Conservation (phyloP, 2,329 filamentous ascomycete species). For the Diplodia seriata region DNA sequence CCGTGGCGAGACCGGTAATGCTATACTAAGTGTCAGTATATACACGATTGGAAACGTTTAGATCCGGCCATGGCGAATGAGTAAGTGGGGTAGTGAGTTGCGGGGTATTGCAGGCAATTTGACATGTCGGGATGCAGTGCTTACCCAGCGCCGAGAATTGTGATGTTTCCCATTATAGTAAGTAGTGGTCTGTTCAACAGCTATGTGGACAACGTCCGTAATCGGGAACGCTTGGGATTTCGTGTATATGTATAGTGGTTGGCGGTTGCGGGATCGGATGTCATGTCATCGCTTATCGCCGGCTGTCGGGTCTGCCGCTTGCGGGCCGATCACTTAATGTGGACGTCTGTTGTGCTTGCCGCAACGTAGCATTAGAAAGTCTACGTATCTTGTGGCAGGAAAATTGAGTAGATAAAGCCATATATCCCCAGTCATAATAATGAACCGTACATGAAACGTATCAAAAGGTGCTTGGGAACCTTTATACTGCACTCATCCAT, state of each 20-base stretch:
- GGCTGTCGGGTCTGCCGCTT: not conserved
- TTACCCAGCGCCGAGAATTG: conserved; percentile 34
- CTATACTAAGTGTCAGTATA: conserved; percentile 3
- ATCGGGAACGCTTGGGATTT: not conserved
- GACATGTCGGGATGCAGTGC: not conserved
- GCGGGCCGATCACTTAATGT: not conserved
- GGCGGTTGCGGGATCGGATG: conserved; percentile 8
- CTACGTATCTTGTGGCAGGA: too few relatives aligned
- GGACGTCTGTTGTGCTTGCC: too few relatives aligned
- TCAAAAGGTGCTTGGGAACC: too few relatives aligned
- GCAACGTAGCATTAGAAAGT: too few relatives aligned
- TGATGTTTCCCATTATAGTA: conserved; percentile 27
- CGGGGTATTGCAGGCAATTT: not conserved
- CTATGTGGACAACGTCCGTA: not conserved
- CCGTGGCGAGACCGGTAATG: conserved; percentile 41
- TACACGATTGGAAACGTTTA: too few relatives aligned
- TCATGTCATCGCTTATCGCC: conserved; percentile 16
- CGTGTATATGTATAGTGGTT: not conserved
- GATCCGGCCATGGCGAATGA: not conserved
- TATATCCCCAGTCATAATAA: too few relatives aligned
- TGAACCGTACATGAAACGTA: too few relatives aligned
- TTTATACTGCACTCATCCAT: too few relatives aligned
- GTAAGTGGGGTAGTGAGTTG: not conserved
- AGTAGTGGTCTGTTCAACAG: not conserved
- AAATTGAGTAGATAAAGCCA: too few relatives aligned